These are phyloP conservation scores for Teunomyces atbi DNA, from an alignment of 805 yeast species.

Conservation along the genomic window DNA sequence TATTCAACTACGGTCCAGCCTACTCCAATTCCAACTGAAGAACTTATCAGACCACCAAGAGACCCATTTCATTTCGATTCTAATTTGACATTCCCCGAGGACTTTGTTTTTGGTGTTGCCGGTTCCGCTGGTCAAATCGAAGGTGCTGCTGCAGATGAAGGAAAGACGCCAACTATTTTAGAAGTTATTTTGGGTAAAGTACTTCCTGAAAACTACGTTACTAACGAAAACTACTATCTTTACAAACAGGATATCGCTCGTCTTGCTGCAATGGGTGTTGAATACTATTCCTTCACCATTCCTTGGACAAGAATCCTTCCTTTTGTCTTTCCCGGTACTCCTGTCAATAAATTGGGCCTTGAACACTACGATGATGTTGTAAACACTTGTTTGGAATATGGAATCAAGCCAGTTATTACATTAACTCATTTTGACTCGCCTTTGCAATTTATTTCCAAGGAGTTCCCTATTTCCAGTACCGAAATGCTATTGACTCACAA, in stretches of 20 bases:
- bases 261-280: conserved; percentile 30
- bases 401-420: conserved; percentile 27
- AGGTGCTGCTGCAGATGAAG: conserved; percentile 34
- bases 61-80: conserved; percentile 14
- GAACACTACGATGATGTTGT: conserved; percentile 21
- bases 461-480: neutral
- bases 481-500: neutral
- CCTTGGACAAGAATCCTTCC: conserved; percentile 38
- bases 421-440: conserved; percentile 36
- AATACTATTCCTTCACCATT: conserved; percentile 29
- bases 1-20: conserved; percentile 12
- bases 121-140: conserved; percentile 37
- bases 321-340: conserved; percentile 21
- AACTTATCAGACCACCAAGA: conserved; percentile 14
- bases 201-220: conserved; percentile 20
- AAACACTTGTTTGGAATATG: conserved; percentile 18
- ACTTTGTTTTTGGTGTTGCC: conserved; percentile 29
- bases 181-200: conserved; percentile 16
- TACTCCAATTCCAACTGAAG: conserved; percentile 15
- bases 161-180: conserved; percentile 28
- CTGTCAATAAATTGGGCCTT: conserved; percentile 12
- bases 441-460: conserved; percentile 6
- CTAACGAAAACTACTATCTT: conserved; percentile 29
- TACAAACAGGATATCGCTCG: conserved; percentile 32
- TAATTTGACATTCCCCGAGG: conserved; percentile 14